Evolutionary conservation across 73 alveolate genomes (phyloP).

Genomic region (Urostyla sp.): DNA sequence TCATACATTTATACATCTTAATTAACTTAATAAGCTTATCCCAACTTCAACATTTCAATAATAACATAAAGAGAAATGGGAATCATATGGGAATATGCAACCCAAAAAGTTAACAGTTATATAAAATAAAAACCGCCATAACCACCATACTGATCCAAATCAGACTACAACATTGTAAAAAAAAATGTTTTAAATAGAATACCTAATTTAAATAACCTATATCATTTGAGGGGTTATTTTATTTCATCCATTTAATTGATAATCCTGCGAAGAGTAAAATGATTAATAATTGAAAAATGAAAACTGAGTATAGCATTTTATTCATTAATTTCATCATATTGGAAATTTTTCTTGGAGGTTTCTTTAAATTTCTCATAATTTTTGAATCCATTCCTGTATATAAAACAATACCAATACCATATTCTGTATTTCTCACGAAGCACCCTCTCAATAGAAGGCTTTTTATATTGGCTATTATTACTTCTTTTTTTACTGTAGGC

Average conservation of each 20-base stretch:
- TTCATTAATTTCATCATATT: conserved; percentile 69
- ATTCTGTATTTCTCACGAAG: conserved; percentile 84
- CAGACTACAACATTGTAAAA: not conserved
- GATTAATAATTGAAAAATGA: conserved; percentile 51
- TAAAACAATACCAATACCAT: conserved; percentile 85
- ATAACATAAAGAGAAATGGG: conserved; percentile 88
- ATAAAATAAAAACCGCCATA: conserved; percentile 15
- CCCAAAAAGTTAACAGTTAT: conserved; percentile 65
- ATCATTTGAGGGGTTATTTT: not conserved
- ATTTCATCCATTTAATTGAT: conserved; percentile 31
- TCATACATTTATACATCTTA: conserved; percentile 77
- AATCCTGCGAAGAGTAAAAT: conserved; percentile 55
- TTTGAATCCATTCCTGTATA: conserved; percentile 95
- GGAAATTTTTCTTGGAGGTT: conserved; percentile 72
- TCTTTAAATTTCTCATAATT: conserved; percentile 90
- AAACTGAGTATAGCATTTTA: conserved; percentile 68
- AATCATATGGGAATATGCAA: conserved; percentile 70
- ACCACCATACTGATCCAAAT: not conserved
- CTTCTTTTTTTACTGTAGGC: not conserved
- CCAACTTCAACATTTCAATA: conserved; percentile 77
- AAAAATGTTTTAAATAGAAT: too few relatives aligned
- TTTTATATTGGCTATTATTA: conserved; percentile 46
- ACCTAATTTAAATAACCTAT: conserved; percentile 46
- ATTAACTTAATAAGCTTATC: conserved; percentile 70
- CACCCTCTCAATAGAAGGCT: conserved; percentile 91